Evolutionary conservation across 306 rosid species (phyloP), one percentile per base, ranked within the genome.

Genomic region (Echinosophora koreensis): DNA sequence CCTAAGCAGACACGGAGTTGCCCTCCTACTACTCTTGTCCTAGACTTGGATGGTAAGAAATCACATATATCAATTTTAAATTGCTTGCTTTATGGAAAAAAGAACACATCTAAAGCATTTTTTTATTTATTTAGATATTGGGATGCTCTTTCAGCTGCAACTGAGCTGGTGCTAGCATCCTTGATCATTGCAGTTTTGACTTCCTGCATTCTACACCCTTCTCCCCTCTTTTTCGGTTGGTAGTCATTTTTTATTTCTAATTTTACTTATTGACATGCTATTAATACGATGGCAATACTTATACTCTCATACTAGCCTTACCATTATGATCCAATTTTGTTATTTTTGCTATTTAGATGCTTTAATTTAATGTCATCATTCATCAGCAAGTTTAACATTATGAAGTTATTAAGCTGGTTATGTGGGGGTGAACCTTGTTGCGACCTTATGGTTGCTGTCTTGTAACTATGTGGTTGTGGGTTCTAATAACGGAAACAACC

Each of bases 1-100:
- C 99, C 99, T 54, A 96, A 89, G 84, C 97, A 96, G 84, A 96
- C 99, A 32, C 92, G 99, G 87, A 93, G 99, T 82, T 96, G 99
- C 67, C 98, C 99, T 52, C 87, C 97, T 39, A 96, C 90, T 34
- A 88, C 93, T 71, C 99, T 96, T 67, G 98, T 92, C 79, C 87
- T 96, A 83, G 99, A 96, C 84, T 91, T 96, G 86, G 99, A 96
- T 71, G 99, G 99, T 96, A 88, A 88, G 90, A 61, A 79, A 76
- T 54, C 35, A 22, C 50, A 65, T 32, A 54, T 58, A 22, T 39
- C 38, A 38, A 42, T 30, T 73, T 72, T 62, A 55, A 47, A 14
- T 71, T 71, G 13, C 59, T 28, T 66, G 55, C 46, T 30, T 39
- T 12, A 16, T 57, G 38, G n/a, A n/a, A 16, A n/a, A 50, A 17